These are phyloP conservation scores for Talinum fruticosum DNA, from an alignment of 148 eudicot species.

Conservation along the genomic window DNA sequence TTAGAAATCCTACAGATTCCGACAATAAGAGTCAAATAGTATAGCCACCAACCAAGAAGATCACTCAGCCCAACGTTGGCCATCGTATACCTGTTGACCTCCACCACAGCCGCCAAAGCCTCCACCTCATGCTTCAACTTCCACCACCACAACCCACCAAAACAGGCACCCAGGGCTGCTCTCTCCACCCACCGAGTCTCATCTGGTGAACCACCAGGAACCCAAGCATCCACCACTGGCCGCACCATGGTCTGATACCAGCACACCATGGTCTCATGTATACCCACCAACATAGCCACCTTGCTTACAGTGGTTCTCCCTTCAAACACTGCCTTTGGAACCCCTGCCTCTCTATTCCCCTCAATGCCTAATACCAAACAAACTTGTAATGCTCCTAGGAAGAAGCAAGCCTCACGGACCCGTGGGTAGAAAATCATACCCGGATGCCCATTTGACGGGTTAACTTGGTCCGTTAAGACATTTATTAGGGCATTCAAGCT, in stretches of 20 bases:
- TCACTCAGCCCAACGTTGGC: background rate
- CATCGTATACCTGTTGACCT: background rate
- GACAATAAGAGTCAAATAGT: background rate
- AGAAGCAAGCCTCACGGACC: background rate
- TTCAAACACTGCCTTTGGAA: background rate
- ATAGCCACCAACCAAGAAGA: background rate
- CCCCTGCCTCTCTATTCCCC: background rate
- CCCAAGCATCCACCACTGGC: background rate
- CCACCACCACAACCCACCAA: conserved; percentile 7
- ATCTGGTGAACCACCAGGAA: background rate
- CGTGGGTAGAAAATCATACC: background rate
- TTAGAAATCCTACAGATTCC: background rate
- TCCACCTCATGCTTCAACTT: conserved; percentile 5
- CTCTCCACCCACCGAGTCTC: background rate
- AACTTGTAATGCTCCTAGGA: background rate
- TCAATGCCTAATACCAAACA: background rate
- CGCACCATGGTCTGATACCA: background rate
- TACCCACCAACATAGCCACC: background rate
- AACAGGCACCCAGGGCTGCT: background rate
- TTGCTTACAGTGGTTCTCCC: background rate
- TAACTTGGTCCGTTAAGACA: background rate
- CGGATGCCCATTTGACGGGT: background rate
- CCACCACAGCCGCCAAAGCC: background rate
- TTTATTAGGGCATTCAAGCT: background rate
- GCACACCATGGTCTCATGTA: background rate